phyloP scores from a whole-genome alignment of 2,329 filamentous ascomycete species.

The Tolypocladium pustulatum region DNA sequence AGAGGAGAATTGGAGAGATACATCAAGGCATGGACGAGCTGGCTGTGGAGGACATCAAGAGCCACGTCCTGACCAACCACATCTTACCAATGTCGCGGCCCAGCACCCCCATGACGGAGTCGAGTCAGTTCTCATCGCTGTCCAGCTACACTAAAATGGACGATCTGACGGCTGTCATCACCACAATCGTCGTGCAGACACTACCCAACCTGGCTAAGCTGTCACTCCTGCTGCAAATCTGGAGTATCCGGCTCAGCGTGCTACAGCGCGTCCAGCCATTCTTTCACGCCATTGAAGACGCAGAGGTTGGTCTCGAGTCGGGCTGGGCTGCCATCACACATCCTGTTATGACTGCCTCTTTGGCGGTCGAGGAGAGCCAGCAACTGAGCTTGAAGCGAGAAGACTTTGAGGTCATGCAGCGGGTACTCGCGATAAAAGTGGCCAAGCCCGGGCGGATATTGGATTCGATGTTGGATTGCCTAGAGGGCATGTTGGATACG shows the following conservation, averaged over 20 bases:
- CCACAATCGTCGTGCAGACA: slow-evolving; percentile 81
- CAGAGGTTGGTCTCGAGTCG: slow-evolving; percentile 52
- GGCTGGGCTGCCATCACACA: slow-evolving; percentile 53
- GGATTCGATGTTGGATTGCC: slow-evolving; percentile 75
- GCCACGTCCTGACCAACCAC: slow-evolving; percentile 74
- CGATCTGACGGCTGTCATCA: slow-evolving; percentile 82
- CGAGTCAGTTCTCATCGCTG: slow-evolving; percentile 27
- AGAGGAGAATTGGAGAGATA: slow-evolving; percentile 66
- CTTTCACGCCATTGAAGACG: slow-evolving; percentile 54
- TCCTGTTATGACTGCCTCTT: slow-evolving; percentile 10
- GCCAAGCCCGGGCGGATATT: slow-evolving; percentile 59
- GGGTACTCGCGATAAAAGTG: slow-evolving; percentile 58
- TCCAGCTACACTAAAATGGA: slow-evolving; percentile 63
- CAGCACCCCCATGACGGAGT: slow-evolving; percentile 22
- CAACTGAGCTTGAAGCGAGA: slow-evolving; percentile 25
- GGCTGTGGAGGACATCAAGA: slow-evolving; percentile 80
- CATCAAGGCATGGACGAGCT: slow-evolving; percentile 56
- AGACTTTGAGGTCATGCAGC: slow-evolving; percentile 48
- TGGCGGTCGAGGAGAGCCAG: slow-evolving; percentile 6
- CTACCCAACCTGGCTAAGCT: slow-evolving; percentile 72
- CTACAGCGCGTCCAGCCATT: slow-evolving; percentile 63
- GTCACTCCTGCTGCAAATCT: slow-evolving; percentile 61
- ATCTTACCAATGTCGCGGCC: slow-evolving; percentile 43
- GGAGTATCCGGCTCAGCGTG: slow-evolving; percentile 68
- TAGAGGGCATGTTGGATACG: slow-evolving; percentile 77